A percentile compares a stretch with the other conserved stretches of the same genome.
Conservation (phyloP, 768 basidiomycete species). For the Boletus eberwhitei region DNA sequence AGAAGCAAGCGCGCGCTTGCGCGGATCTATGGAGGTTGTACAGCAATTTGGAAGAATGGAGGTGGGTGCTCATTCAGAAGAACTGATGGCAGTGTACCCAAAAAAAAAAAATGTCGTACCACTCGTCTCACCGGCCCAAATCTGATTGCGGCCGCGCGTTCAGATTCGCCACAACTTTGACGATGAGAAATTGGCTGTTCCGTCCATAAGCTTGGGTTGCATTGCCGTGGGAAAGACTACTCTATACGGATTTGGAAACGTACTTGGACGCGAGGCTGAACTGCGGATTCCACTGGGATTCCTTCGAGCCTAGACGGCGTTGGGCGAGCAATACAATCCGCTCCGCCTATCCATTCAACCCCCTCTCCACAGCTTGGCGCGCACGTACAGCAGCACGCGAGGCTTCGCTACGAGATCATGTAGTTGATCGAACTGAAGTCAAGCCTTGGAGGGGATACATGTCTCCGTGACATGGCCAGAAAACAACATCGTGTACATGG, state of each 20-base stretch:
- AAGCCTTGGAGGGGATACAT: background rate
- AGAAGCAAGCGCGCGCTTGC: background rate
- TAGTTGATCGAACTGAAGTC: too few relatives aligned
- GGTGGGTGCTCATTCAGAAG: background rate
- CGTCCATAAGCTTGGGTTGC: background rate
- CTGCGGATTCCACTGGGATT: too few relatives aligned
- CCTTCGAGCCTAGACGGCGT: background rate
- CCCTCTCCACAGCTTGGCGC: background rate
- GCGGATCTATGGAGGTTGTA: slow-evolving; percentile 9
- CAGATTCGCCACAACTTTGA: slow-evolving; percentile 1
- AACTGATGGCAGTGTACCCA: background rate
- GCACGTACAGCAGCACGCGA: too few relatives aligned
- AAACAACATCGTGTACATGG: background rate
- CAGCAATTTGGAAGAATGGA: background rate
- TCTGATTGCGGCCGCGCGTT: slow-evolving; percentile 6
- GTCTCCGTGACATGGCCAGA: background rate
- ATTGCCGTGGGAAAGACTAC: slow-evolving; percentile 2
- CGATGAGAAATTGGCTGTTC: background rate
- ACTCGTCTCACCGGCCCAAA: background rate
- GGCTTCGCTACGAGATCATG: background rate
- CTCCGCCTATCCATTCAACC: background rate
- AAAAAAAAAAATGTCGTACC: slow-evolving; percentile 4
- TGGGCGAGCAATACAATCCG: background rate
- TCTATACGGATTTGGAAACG: too few relatives aligned
- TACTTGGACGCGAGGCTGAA: too few relatives aligned